Evolutionary conservation across 2,329 filamentous ascomycete genomes (phyloP), one percentile per base, ranked within the genome.

Genomic region (Botrytis galanthina): DNA sequence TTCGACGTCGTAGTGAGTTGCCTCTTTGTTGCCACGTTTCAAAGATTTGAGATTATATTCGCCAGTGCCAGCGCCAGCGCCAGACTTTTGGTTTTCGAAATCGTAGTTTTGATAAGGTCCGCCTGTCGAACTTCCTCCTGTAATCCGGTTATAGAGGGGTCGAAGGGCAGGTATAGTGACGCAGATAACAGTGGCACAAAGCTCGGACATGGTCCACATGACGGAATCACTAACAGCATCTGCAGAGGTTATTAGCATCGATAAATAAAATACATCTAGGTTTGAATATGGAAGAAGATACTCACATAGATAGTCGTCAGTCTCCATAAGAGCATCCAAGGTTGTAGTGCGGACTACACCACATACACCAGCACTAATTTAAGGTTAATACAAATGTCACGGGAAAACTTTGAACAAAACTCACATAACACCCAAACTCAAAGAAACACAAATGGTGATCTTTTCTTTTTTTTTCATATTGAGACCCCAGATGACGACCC

Each of bases 391-490:
- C 32, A 9, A 10, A 62, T 32, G 14, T 46, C 3, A 6, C 10
- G 4, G 42, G 37, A 3, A 46, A 46, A 48, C 7, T 1, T 35
- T 9, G 6, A 42, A 32, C 3, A 14, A 3, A 32, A 63, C 44
- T 71, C 54, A 71, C 59, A 71, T n/a, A 10, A 71, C 4, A 29
- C 59, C 69, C 20, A 71, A 42, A 63, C 59, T 71, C 10, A 71
- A 35, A 22, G 59, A 62, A 20, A 71, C 26, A 26, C 69, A 71
- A 12, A 71, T 71, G 7, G 42, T 63, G 26, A 63, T 51, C 69
- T 71, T 71, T 63, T 71, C 69, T 32, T 71, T 71, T 16, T 18
- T 10, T 22, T 71, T 71, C 35, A 71, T 71, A 26, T 71, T 71
- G 18, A 71, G 35, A 16, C 29, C 37, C 59, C 59, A 71, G 14